A percentile compares a stretch with the other conserved stretches of the same genome.
Conservation (phyloP, 345 rosid genomes). For the Aquilaria yunnanensis region DNA sequence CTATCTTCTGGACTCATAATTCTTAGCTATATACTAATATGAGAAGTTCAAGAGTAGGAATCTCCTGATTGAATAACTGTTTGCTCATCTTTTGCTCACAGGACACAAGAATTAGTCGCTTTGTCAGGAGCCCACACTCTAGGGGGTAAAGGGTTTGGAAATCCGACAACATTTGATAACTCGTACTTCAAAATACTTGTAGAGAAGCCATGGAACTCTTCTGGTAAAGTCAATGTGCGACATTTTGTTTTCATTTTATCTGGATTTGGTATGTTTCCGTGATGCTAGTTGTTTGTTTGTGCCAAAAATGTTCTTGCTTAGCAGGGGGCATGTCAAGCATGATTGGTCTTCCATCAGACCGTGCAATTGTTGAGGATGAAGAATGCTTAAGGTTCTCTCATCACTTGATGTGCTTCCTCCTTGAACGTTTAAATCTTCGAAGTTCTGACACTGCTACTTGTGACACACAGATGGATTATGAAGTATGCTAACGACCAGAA, state of each 20-base stretch:
- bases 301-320: neutral
- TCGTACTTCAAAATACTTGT: conserved; percentile 82
- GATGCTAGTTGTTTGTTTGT: too few species aligned
- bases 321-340: conserved; percentile 72
- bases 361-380: conserved; percentile 63
- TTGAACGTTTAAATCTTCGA: neutral
- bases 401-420: conserved; percentile 1
- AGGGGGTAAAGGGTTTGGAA: conserved; percentile 89
- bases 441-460: too few species aligned
- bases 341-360: conserved; percentile 96
- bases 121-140: conserved; percentile 90
- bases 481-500: conserved; percentile 59
- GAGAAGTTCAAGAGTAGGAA: neutral
- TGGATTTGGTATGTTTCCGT: too few species aligned
- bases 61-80: neutral
- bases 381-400: conserved; percentile 71
- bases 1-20: neutral
- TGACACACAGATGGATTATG: conserved; percentile 61
- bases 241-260: neutral
- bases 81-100: conserved; percentile 15
- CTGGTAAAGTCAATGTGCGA: conserved; percentile 36
- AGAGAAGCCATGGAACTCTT: conserved; percentile 73
- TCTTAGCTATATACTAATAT: neutral
- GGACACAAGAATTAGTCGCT: conserved; percentile 76
- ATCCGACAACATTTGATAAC: conserved; percentile 64